Percentiles rank a stretch among this genome's conserved stretches.
Evolutionary conservation across 805 yeast genomes (phyloP).

Genomic region (Jamesozyma lodderae): DNA sequence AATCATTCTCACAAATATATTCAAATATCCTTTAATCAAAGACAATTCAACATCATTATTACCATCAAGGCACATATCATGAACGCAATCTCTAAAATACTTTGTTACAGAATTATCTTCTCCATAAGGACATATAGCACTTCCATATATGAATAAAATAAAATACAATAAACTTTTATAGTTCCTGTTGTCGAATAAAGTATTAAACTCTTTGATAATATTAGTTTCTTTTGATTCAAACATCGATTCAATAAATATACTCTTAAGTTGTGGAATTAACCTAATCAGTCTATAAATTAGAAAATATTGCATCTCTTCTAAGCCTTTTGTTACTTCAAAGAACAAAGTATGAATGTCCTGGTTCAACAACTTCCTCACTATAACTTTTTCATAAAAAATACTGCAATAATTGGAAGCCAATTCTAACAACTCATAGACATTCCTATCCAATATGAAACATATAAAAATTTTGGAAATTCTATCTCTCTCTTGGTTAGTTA

Average conservation of each 20-base stretch:
- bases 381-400: neutral
- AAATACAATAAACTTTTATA: constrained; percentile 22
- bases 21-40: constrained; percentile 16
- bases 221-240: constrained; percentile 2
- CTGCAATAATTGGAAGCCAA: constrained; percentile 15
- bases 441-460: constrained; percentile 23
- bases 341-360: constrained; percentile 6
- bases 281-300: constrained; percentile 19
- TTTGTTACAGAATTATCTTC: constrained; percentile 5
- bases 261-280: constrained; percentile 15
- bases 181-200: constrained; percentile 12
- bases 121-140: constrained; percentile 17
- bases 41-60: constrained; percentile 23
- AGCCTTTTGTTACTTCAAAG: constrained; percentile 8
- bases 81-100: constrained; percentile 18
- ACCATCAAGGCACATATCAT: constrained; percentile 14
- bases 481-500: constrained; percentile 2
- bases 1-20: constrained; percentile 13
- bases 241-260: constrained; percentile 9
- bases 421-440: constrained; percentile 17
- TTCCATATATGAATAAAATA: constrained; percentile 19
- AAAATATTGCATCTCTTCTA: constrained; percentile 14
- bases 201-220: constrained; percentile 15
- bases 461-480: constrained; percentile 7
- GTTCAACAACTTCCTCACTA: neutral